phyloP scores from a whole-genome alignment of 2,329 filamentous ascomycete genomes.

The Pseudocercospora crystallina region DNA sequence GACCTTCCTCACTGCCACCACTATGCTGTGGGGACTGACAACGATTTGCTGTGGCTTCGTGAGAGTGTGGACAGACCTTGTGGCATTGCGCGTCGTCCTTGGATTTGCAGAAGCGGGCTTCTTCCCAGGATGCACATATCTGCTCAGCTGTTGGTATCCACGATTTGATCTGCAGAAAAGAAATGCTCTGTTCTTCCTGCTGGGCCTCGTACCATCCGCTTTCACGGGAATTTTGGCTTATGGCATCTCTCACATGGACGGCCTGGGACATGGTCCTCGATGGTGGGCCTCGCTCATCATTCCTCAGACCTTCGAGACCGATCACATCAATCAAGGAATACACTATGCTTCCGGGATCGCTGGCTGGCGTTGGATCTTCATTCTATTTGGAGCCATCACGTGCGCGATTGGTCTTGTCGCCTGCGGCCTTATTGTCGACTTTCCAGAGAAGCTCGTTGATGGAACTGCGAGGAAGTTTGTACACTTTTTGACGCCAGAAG shows the following conservation, averaged over 20 bases:
- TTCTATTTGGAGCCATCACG: slow-evolving; percentile 8
- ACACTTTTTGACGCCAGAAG: slow-evolving; percentile 6
- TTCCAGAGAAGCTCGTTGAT: slow-evolving; percentile 12
- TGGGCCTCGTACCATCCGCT: slow-evolving; percentile 45
- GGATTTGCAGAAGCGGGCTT: slow-evolving; percentile 29
- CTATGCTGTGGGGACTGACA: slow-evolving; percentile 2
- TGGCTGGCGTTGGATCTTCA: slow-evolving; percentile 23
- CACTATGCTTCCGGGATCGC: slow-evolving; percentile 27
- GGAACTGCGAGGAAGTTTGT: slow-evolving; percentile 1
- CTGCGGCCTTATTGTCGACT: slow-evolving; percentile 12
- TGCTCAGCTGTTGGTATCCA: slow-evolving; percentile 49
- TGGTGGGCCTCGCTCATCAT: slow-evolving; percentile 33
- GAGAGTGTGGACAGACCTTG: slow-evolving; percentile 27
- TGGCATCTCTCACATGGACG: slow-evolving; percentile 44
- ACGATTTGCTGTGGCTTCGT: slow-evolving; percentile 26
- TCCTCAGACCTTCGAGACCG: not conserved
- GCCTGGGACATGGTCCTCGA: slow-evolving; percentile 11
- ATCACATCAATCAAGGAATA: slow-evolving; percentile 33
- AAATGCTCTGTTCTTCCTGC: slow-evolving; percentile 24
- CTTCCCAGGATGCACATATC: slow-evolving; percentile 35
- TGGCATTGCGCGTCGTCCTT: slow-evolving; percentile 27
- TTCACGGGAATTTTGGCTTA: slow-evolving; percentile 53
- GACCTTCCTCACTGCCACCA: slow-evolving; percentile 23
- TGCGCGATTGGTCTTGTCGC: slow-evolving; percentile 1
- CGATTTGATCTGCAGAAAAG: slow-evolving; percentile 42